Base-by-base conservation (phyloP, 2,329 filamentous ascomycete genomes). In the Colletotrichum camelliae region DNA sequence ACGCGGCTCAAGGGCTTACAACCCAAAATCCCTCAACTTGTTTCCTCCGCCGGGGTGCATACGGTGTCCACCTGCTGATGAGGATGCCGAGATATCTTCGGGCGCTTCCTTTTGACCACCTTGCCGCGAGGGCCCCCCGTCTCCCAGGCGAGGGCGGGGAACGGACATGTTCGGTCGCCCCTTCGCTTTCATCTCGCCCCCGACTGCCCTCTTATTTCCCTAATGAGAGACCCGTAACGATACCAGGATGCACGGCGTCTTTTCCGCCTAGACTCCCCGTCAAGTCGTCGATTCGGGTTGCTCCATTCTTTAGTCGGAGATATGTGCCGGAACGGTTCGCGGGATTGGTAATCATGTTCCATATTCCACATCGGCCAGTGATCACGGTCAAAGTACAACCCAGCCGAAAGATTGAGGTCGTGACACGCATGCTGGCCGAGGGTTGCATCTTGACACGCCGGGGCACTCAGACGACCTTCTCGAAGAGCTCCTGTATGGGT, bases 401-500 rank as follows among this genome's bases (percentile, higher is more conserved):
- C 27, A 9, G 55, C 29, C 18, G 1, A 18, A 6, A 35, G 7
- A 21, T 33, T 61, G 58, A 13, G 27, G 4, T 61, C 58, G 31
- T 2, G 21, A 15, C 29, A 61, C 13, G 35, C 0, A 7, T 52
- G 43, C 43, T 52, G 10, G 10, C 43, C n/a, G 43, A 21, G 18
- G n/a, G 21, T 24, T 9, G 24, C 18, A 24, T 35, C 18, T 31
- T 31, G 31, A 52, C 35, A 48, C 18, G 64, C 0, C 55, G 0
- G 24, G 24, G 24, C 69, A 24, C 29, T 87, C 84, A 90, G 8
- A 86, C 88, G 18, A 90, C 93, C 84, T 96, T 96, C 81, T 96
- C 95, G 79, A 98, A 96, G 3, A 95, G 91, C 83, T 94, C 94
- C 84, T 96, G 93, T 74, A 98, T 97, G 0, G 95, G 95, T 89